Evolutionary conservation across 352 stramenopile species (phyloP), one percentile per base, ranked within the genome.

Genomic region (Phytopythium ostracodes): DNA sequence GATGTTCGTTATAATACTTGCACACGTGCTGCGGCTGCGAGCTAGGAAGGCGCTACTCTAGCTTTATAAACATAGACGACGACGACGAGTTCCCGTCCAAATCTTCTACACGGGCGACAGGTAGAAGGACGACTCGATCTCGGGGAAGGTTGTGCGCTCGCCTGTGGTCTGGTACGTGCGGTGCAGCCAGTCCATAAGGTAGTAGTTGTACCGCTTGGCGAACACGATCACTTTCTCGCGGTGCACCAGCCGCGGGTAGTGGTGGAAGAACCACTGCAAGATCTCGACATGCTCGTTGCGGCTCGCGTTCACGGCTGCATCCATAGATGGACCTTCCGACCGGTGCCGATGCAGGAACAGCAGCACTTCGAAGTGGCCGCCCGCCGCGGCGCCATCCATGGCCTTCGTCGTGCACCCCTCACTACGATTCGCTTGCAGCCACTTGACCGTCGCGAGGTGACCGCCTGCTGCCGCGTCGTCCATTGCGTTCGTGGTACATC

Each of bases 141-240:
- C 65, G n/a, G 68, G 65, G 35, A 75, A 64, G 20, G 70, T 64
- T 0, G 68, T 75, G 50, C 68, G 68, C 29, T 75, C 65, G 35
- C 68, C 68, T 20, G 68, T 66, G 1, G 68, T 62, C 35, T 75
- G 68, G 62, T 75, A 75, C 35, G 71, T 75, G n/a, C 68, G 65
- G 31, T 75, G 65, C 59, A 75, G 55, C 68, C 68, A 75, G 40
- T 75, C 68, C 68, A 75, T 75, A 43, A 75, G 68, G 52, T 75
- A 75, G 59, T 75, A 75, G 50, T 75, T 75, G 46, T 75, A 75
- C 44, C 68, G 61, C 68, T 75, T 75, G 18, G 68, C 68, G 40
- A 72, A 75, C 25, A 75, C 68, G 22, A 75, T 75, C 43, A 75
- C 68, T 59, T 75, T 75, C 47, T 75, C 68, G 38, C 68, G 68